These are phyloP conservation scores for Actinomortierella ambigua DNA, from an alignment of 371 early-diverging fungal genomes.

Conservation along the genomic window DNA sequence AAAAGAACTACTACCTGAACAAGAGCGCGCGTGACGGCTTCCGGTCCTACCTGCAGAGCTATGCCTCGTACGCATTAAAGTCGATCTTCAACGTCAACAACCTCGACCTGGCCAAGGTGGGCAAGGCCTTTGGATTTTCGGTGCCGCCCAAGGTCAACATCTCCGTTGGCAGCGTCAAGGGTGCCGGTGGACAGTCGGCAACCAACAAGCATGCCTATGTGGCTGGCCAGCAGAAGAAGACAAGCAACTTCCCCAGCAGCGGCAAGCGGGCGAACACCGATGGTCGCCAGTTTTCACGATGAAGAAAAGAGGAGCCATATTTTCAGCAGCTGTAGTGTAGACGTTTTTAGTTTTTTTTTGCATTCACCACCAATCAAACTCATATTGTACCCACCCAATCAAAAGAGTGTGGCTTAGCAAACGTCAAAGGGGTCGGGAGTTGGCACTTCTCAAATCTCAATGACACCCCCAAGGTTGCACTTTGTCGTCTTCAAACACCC, in stretches of 20 bases:
- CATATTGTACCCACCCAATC: too few relatives aligned
- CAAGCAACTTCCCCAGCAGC: slow-evolving; percentile 33
- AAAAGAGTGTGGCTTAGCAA: too few relatives aligned
- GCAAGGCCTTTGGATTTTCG: slow-evolving; percentile 94
- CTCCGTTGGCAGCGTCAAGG: slow-evolving; percentile 60
- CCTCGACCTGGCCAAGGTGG: slow-evolving; percentile 93
- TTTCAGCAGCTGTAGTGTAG: too few relatives aligned
- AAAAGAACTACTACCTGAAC: slow-evolving; percentile 99
- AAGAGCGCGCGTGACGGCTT: slow-evolving; percentile 98
- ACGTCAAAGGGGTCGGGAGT: too few relatives aligned
- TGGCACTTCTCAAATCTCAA: too few relatives aligned
- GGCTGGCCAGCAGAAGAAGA: slow-evolving; percentile 39
- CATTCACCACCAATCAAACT: too few relatives aligned
- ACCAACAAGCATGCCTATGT: slow-evolving; percentile 44
- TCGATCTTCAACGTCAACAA: slow-evolving; percentile 92
- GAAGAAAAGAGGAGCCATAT: slow-evolving; percentile 2
- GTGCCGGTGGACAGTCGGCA: slow-evolving; percentile 13
- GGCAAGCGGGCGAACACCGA: slow-evolving; percentile 32
- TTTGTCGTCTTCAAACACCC: too few relatives aligned
- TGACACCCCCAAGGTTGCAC: too few relatives aligned
- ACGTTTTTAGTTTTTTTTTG: too few relatives aligned
- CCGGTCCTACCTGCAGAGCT: slow-evolving; percentile 96
- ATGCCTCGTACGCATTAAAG: slow-evolving; percentile 96
- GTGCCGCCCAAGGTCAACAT: slow-evolving; percentile 97
- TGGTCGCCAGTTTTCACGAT: slow-evolving; percentile 44